Conservation (phyloP, 2,329 filamentous ascomycete genomes). For the Mollisiaceae sp. region DNA sequence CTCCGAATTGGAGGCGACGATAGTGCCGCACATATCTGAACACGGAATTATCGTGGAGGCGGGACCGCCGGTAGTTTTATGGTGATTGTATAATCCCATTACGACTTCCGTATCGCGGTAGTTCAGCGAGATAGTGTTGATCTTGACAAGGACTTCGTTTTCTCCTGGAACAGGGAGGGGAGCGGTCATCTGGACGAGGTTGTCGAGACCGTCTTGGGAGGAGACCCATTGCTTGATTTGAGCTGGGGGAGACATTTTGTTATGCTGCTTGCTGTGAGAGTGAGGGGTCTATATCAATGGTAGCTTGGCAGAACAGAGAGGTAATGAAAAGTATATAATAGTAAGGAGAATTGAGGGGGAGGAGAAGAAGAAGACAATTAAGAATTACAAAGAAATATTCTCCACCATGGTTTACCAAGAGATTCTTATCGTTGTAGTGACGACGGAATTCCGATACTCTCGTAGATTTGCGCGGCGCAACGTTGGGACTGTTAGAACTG, state of each 20-base stretch:
- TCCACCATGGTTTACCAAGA: constrained; percentile 16
- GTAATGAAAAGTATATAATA: not conserved
- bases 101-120: constrained; percentile 38
- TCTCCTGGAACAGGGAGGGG: constrained; percentile 54
- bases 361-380: not conserved
- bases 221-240: constrained; percentile 58
- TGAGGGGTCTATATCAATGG: not conserved
- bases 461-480: not conserved
- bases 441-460: constrained; percentile 15
- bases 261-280: constrained; percentile 6
- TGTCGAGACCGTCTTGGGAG: constrained; percentile 59
- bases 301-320: not conserved
- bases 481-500: too few species aligned
- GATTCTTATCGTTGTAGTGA: constrained; percentile 17
- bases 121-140: constrained; percentile 38
- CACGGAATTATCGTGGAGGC: constrained; percentile 56
- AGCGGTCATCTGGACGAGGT: constrained; percentile 51
- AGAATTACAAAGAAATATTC: constrained; percentile 15
- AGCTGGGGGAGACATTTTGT: constrained; percentile 34
- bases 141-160: constrained; percentile 49
- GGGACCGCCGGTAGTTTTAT: constrained; percentile 54
- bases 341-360: not conserved
- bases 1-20: constrained; percentile 54
- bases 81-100: constrained; percentile 70
- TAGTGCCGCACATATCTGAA: constrained; percentile 72